Evolutionary conservation across 768 basidiomycete genomes (phyloP), one percentile per base, ranked within the genome.

Genomic region (Lentinula boryana): DNA sequence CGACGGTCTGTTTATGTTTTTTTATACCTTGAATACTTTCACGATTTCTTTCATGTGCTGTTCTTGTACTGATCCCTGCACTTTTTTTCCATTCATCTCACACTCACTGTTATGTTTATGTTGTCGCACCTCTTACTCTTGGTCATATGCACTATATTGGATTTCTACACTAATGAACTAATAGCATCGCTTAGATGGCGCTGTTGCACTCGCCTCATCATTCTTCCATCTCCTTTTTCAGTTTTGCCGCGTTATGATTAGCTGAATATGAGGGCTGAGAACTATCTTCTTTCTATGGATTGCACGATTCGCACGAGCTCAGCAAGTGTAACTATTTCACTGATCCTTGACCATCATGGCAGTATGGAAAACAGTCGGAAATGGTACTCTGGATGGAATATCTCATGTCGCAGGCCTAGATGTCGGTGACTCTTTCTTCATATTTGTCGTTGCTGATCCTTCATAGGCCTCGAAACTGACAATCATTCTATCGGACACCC

Each of bases 381-480:
- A 46, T 58, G 46, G 57, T 13, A 46, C 32, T n/a, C 16, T 58
- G 9, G 57, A 58, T 10, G 57, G 57, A 2, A 18, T 58, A 33
- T 58, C 57, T 32, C 43, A 9, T 13, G 43, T 58, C 10, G 44
- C 57, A 31, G 57, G 48, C 41, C 35, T 49, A 16, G 44, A 58
- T 58, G 57, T 62, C 7, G 15, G 56, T 58, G 33, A 3, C 16
- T 27, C 31, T 44, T 31, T 8, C 3, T 32, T 3, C 43, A n/a
- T 6, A 3, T 44, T 44, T 16, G 15, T 21, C 5, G 12, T 15
- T 15, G 44, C 31, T 44, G 6, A 16, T 18, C 16, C 16, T 13
- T 38, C 36, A 38, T 38, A 38, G 57, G 57, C 57, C 18, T 48
- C 57, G 21, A 58, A 58, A 46, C 27, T 58, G 9, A 58, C 43